Percentiles rank a stretch among this genome's conserved stretches.
Evolutionary conservation across 805 yeast genomes (phyloP).

Genomic region (Saccharomycopsis sp.): DNA sequence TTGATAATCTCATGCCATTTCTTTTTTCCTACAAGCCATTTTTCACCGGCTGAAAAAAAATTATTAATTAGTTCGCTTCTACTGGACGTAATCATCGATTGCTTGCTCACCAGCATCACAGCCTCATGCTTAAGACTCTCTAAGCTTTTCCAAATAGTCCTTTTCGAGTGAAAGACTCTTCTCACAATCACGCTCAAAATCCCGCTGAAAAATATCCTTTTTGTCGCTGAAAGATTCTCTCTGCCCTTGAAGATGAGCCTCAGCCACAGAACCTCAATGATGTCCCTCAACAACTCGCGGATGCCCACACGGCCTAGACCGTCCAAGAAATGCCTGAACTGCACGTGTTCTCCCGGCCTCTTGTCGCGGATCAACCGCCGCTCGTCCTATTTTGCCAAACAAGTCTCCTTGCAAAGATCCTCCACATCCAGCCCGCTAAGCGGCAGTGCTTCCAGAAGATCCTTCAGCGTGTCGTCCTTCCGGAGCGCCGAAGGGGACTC

Average conservation of each 20-base stretch:
- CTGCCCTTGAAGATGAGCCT: no score
- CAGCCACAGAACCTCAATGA: conserved; percentile 21
- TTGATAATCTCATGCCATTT: no score
- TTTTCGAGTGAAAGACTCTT: background rate
- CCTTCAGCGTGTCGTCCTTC: conserved; percentile 22
- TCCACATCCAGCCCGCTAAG: conserved; percentile 21
- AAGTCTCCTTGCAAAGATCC: conserved; percentile 29
- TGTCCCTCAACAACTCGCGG: conserved; percentile 15
- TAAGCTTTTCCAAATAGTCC: no score
- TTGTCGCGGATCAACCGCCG: conserved; percentile 60
- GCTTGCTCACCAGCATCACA: background rate
- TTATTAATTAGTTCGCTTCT: background rate
- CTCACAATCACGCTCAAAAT: background rate
- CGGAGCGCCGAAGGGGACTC: conserved; percentile 28
- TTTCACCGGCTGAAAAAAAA: background rate
- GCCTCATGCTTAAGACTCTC: background rate
- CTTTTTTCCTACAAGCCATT: no score
- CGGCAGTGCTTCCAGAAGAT: conserved; percentile 10
- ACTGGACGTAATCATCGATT: background rate
- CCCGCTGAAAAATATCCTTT: no score
- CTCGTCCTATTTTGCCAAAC: conserved; percentile 43
- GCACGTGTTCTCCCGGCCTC: conserved; percentile 82
- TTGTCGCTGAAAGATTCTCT: no score
- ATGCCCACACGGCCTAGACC: conserved; percentile 24
- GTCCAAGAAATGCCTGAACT: conserved; percentile 57